phyloP scores from a whole-genome alignment of 2,329 filamentous ascomycete genomes.

The Arthrobotrys pseudoclavata region DNA sequence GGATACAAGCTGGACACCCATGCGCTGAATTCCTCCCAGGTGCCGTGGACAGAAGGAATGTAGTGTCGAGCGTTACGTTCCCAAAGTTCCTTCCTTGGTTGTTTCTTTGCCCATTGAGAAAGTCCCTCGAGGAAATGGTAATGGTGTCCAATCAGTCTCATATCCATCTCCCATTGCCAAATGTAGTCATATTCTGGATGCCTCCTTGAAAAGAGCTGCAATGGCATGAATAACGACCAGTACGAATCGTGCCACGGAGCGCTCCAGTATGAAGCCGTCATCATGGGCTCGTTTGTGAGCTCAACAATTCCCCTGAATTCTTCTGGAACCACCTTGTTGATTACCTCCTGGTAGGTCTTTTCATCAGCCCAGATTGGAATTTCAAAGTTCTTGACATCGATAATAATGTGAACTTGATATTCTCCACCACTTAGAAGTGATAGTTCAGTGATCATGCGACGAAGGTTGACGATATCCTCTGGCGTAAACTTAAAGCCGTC shows the following conservation, averaged over 20 bases:
- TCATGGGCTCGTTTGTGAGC: conserved; percentile 93
- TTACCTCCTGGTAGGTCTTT: conserved; percentile 77
- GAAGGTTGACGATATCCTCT: conserved; percentile 84
- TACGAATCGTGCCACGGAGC: conserved; percentile 72
- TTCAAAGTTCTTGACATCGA: conserved; percentile 83
- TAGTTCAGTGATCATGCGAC: conserved; percentile 86
- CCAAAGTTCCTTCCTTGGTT: conserved; percentile 85
- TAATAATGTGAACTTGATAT: conserved; percentile 86
- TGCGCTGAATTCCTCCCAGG: conserved; percentile 83
- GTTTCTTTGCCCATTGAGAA: conserved; percentile 77
- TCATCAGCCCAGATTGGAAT: conserved; percentile 82
- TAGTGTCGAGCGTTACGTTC: conserved; percentile 82
- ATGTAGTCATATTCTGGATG: conserved; percentile 92
- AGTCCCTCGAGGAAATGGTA: conserved; percentile 80
- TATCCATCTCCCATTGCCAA: conserved; percentile 98
- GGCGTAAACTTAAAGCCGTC: conserved; percentile 82
- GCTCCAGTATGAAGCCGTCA: conserved; percentile 85
- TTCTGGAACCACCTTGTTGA: conserved; percentile 78
- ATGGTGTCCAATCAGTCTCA: conserved; percentile 89
- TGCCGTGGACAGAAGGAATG: conserved; percentile 79
- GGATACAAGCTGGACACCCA: conserved; percentile 70
- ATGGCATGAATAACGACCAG: conserved; percentile 90
- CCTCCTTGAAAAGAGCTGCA: conserved; percentile 87
- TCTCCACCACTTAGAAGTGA: conserved; percentile 84
- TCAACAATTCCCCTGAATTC: conserved; percentile 86